Evolutionary conservation across 2,329 filamentous ascomycete genomes (phyloP).

Genomic region (Fusarium continuum): DNA sequence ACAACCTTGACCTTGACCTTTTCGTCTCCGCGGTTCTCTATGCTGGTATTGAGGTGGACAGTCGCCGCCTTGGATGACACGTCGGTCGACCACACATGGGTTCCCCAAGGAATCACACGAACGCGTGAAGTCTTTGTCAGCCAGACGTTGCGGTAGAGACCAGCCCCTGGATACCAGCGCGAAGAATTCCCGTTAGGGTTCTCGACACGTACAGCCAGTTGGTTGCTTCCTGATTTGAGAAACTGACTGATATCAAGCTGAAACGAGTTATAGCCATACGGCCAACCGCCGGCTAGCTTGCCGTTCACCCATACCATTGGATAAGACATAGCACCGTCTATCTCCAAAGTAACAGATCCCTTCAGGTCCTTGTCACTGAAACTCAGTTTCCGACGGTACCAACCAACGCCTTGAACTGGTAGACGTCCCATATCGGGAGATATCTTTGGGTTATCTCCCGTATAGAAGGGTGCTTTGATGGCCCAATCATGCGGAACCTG

Average conservation of each 20-base stretch:
- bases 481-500: constrained; percentile 61
- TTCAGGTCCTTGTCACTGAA: constrained; percentile 47
- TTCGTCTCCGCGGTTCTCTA: too few species aligned
- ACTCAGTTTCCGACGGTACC: constrained; percentile 59
- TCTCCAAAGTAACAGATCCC: constrained; percentile 56
- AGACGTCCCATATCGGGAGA: constrained; percentile 55
- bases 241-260: constrained; percentile 60
- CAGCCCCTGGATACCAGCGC: constrained; percentile 64
- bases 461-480: constrained; percentile 56
- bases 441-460: constrained; percentile 46
- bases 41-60: constrained; percentile 54
- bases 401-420: constrained; percentile 62
- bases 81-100: constrained; percentile 56
- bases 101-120: constrained; percentile 61
- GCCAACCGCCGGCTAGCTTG: constrained; percentile 60
- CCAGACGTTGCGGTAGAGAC: constrained; percentile 65
- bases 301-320: constrained; percentile 63
- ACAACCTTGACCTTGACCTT: too few species aligned
- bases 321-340: constrained; percentile 63
- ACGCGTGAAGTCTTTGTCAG: constrained; percentile 57
- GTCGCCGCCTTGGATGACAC: constrained; percentile 57
- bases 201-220: constrained; percentile 61
- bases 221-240: constrained; percentile 49
- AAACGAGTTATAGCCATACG: constrained; percentile 61
- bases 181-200: constrained; percentile 58